These are phyloP conservation scores for Hemileccinum rubropunctum DNA, from an alignment of 768 basidiomycete genomes.

Conservation along the genomic window DNA sequence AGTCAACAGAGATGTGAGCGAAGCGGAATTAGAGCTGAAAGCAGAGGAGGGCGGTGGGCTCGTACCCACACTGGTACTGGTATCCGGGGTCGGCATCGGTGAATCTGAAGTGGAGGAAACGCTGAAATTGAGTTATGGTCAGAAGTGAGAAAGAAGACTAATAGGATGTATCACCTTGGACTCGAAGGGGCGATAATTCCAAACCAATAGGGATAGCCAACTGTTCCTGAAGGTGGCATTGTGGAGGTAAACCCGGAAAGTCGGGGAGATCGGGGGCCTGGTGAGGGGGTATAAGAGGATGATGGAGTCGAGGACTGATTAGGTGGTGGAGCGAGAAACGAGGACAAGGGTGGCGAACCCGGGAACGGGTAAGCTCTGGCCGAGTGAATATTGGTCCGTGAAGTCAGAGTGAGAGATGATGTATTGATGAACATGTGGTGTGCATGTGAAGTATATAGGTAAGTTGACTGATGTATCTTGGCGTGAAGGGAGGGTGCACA, in stretches of 20 bases:
- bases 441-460: constrained; percentile 27
- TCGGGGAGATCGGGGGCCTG: background rate
- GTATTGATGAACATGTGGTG: constrained; percentile 27
- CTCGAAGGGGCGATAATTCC: background rate
- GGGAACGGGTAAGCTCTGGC: constrained; percentile 12
- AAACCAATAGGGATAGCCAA: background rate
- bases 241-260: background rate
- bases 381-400: constrained; percentile 4
- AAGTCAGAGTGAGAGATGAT: constrained; percentile 20
- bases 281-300: background rate
- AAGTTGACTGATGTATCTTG: constrained; percentile 12
- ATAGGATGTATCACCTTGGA: constrained; percentile 10
- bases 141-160: background rate
- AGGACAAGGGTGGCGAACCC: constrained; percentile 19
- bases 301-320: constrained; percentile 6
- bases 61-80: constrained; percentile 19
- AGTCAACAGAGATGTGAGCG: background rate
- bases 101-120: background rate
- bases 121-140: constrained; percentile 4
- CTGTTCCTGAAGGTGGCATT: constrained; percentile 2
- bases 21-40: constrained; percentile 17
- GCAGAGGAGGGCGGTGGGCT: constrained; percentile 6
- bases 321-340: constrained; percentile 4
- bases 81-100: background rate
- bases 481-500: constrained; percentile 23